A percentile compares a stretch with the other conserved stretches of the same genome.
Evolutionary conservation across 164 flowering plant genomes (phyloP).

Genomic region (Macadamia integrifolia): DNA sequence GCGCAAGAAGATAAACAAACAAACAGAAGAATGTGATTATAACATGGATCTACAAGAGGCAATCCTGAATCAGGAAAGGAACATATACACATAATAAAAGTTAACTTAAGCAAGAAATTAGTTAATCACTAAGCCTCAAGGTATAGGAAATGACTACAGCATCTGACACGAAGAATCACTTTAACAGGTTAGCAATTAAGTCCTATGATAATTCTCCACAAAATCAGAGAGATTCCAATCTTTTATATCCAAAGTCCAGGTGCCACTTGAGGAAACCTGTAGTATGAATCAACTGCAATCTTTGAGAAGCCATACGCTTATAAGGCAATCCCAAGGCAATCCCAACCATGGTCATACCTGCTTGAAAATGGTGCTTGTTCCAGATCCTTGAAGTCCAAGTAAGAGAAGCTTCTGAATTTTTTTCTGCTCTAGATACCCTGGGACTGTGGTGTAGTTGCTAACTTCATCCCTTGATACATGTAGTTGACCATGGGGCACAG

Average conservation of each 20-base stretch:
- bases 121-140: no score
- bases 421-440: constrained; percentile 64
- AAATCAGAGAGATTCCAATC: not conserved
- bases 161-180: no score
- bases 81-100: no score
- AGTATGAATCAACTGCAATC: not conserved
- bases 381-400: constrained; percentile 75
- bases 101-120: no score
- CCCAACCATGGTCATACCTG: constrained; percentile 43
- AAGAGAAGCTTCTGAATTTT: constrained; percentile 74
- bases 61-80: no score
- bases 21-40: no score
- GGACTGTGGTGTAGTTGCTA: constrained; percentile 56
- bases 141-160: no score
- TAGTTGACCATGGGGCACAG: constrained; percentile 65
- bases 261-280: not conserved
- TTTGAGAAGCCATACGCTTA: not conserved
- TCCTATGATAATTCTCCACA: not conserved
- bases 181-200: no score
- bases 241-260: not conserved
- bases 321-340: not conserved
- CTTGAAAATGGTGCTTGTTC: constrained; percentile 91
- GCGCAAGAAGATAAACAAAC: no score
- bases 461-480: constrained; percentile 48
- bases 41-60: no score